Evolutionary conservation across 2,329 filamentous ascomycete species (phyloP), one percentile per base, ranked within the genome.

Genomic region (Didymosphaeria variabile): DNA sequence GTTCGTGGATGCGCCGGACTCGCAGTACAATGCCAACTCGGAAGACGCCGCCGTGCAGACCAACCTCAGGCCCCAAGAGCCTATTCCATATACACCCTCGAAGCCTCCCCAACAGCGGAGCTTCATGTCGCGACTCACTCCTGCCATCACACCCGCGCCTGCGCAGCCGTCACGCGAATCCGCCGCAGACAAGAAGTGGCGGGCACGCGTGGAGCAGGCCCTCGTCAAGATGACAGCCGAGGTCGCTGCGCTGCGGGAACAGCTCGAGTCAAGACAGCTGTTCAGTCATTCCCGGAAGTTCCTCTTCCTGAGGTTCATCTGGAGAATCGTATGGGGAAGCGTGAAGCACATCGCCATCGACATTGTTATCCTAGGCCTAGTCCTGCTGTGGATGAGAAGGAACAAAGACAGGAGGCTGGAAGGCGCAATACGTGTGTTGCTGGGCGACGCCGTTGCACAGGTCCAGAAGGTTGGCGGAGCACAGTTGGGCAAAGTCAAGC

Each of bases 141-240:
- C 61, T 31, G 59, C 10, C 45, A 55, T 50, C 49, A 63, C 45
- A 49, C 23, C 52, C 13, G 17, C 36, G 5, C 13, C 67, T 64
- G 2, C 63, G 62, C 36, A 59, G 29, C 53, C 57, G 62, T 67
- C 6, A 26, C 36, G 63, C 26, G 68, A 74, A 45, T 63, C 61
- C 21, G 60, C 63, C 29, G 68, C 68, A n/a, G 82, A 85, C 67
- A 78, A 81, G 62, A 88, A 87, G 71, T 97, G 93, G 92, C 89
- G 91, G 55, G 89, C 87, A 61, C 89, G 91, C 69, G 90, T 98
- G 63, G 94, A 98, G 80, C 87, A 89, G 46, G 92, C 93, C 23
- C 84, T 98, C 59, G 92, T 94, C 58, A 92, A 93, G 69, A 89
- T 98, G 80, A 97, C 94, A 5, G 91, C 93, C 17, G 95, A 99